Evolutionary conservation across 306 rosid species (phyloP).

Genomic region (Aeschynomene evenia): DNA sequence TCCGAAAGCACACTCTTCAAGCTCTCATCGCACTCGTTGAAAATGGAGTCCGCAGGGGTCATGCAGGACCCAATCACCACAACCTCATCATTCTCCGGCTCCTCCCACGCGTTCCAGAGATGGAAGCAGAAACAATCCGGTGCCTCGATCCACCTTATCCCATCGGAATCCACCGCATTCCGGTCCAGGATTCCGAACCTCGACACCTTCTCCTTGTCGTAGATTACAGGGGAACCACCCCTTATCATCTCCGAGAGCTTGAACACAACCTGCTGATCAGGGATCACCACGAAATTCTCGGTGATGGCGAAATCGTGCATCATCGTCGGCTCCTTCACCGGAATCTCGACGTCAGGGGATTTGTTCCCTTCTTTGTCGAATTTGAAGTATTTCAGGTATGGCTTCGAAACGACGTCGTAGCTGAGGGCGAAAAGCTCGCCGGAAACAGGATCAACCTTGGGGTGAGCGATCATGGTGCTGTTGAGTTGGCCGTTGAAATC

Average conservation of each 20-base stretch:
- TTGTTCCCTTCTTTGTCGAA: conserved; percentile 59
- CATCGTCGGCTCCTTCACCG: conserved; percentile 70
- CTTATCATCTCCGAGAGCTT: conserved; percentile 69
- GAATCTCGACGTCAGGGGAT: conserved; percentile 73
- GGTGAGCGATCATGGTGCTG: conserved; percentile 92
- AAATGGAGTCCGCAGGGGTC: conserved; percentile 92
- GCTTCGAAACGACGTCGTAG: conserved; percentile 68
- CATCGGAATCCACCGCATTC: conserved; percentile 54
- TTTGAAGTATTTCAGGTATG: conserved; percentile 73
- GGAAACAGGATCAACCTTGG: conserved; percentile 67
- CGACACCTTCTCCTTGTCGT: conserved; percentile 60
- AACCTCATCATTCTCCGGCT: conserved; percentile 57
- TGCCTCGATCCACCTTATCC: conserved; percentile 74
- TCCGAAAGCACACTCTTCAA: conserved; percentile 71
- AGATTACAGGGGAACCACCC: conserved; percentile 89
- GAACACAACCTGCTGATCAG: conserved; percentile 94
- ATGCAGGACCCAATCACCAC: conserved; percentile 94
- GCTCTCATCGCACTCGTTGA: conserved; percentile 84
- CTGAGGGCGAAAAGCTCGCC: conserved; percentile 57
- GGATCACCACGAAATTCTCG: conserved; percentile 64
- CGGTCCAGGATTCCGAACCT: conserved; percentile 67
- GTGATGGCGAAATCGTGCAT: conserved; percentile 96
- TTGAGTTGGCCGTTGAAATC: conserved; percentile 57
- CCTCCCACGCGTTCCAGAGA: conserved; percentile 98
- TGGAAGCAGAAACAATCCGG: conserved; percentile 94